These are phyloP conservation scores for Naematelia encephala DNA, from an alignment of 768 basidiomycete genomes.

Conservation along the genomic window DNA sequence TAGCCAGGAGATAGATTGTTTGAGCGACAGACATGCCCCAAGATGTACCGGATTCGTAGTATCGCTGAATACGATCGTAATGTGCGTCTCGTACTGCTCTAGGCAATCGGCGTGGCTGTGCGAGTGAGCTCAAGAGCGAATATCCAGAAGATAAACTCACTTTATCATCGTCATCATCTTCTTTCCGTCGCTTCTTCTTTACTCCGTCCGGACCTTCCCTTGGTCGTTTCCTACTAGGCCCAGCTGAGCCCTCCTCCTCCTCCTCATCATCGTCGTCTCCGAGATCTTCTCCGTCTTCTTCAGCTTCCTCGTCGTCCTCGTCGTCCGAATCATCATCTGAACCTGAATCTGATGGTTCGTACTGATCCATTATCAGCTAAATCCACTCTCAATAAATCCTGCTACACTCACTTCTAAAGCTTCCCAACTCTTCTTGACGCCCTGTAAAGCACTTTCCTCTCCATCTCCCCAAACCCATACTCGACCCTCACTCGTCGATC, in stretches of 20 bases:
- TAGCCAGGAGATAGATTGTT: conserved; percentile 83
- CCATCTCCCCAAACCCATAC: conserved; percentile 94
- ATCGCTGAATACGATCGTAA: conserved; percentile 65
- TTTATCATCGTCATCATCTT: conserved; percentile 22
- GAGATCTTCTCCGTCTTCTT: conserved; percentile 38
- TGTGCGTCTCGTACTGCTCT: conserved; percentile 68
- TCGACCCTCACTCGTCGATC: conserved; percentile 49
- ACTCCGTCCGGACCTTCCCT: conserved; percentile 15
- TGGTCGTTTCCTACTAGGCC: conserved; percentile 15
- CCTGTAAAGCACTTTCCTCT: conserved; percentile 64
- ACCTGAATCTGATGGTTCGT: conserved; percentile 64
- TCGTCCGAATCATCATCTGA: conserved; percentile 54
- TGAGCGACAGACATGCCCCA: conserved; percentile 86
- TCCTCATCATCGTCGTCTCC: conserved; percentile 35
- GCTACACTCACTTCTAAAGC: conserved; percentile 62
- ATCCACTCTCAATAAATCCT: background rate
- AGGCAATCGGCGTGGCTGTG: conserved; percentile 60
- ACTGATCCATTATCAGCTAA: conserved; percentile 55
- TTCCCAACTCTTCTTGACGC: conserved; percentile 79
- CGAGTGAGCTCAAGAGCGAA: background rate
- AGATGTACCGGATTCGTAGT: conserved; percentile 80
- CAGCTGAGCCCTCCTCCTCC: conserved; percentile 17
- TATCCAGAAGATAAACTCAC: conserved; percentile 6
- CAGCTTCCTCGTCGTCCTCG: conserved; percentile 53
- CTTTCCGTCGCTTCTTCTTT: conserved; percentile 22